phyloP scores from a whole-genome alignment of 2,329 filamentous ascomycete species.

The Cladosporium velox region DNA sequence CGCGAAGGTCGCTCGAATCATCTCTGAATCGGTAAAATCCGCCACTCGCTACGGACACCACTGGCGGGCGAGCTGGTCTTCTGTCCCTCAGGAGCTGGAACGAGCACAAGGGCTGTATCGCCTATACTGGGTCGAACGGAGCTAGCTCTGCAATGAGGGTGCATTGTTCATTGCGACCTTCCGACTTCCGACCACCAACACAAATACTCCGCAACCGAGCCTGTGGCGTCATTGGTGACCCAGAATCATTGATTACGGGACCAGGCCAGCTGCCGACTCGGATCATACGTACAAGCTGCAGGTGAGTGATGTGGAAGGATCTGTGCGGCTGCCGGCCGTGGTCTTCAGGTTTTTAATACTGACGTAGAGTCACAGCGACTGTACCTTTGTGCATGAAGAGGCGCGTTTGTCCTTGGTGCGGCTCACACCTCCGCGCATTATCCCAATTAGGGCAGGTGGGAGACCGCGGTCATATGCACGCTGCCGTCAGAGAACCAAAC shows the following conservation, averaged over 20 bases:
- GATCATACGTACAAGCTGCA: background rate
- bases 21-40: background rate
- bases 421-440: background rate
- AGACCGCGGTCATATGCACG: background rate
- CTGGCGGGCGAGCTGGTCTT: background rate
- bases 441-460: background rate
- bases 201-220: background rate
- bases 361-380: background rate
- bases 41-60: background rate
- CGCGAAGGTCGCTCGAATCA: background rate
- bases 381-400: background rate
- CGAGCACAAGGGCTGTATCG: background rate
- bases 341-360: background rate
- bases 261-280: background rate
- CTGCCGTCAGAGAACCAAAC: constrained; percentile 1
- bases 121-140: background rate
- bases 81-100: background rate
- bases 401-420: background rate
- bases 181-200: background rate
- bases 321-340: background rate
- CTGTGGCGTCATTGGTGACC: background rate
- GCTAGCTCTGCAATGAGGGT: background rate
- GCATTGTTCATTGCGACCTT: background rate
- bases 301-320: background rate
- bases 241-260: background rate